These are phyloP conservation scores for Dictyophora rubrovolvata DNA, from an alignment of 768 basidiomycete genomes.

Conservation along the genomic window DNA sequence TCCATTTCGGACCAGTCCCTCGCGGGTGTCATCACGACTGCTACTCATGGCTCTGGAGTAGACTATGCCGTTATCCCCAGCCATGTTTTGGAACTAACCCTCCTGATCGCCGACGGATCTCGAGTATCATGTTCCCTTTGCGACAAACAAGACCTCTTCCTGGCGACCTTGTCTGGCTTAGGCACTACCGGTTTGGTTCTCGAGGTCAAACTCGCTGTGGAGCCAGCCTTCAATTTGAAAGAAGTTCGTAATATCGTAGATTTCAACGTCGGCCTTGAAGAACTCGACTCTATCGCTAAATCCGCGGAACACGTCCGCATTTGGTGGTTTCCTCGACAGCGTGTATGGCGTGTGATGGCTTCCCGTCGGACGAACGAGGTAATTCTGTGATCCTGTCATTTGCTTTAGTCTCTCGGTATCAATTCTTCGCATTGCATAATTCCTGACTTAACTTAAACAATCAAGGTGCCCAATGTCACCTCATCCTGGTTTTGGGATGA, in stretches of 20 bases:
- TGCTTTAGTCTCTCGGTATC: not conserved
- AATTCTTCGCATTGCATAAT: not conserved
- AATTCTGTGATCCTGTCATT: conserved; percentile 23
- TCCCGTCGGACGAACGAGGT: conserved; percentile 74
- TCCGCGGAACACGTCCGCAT: conserved; percentile 78
- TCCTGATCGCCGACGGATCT: conserved; percentile 71
- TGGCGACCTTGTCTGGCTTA: conserved; percentile 85
- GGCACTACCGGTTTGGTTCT: conserved; percentile 87
- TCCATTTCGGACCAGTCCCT: conserved; percentile 96
- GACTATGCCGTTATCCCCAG: conserved; percentile 72
- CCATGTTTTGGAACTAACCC: conserved; percentile 60
- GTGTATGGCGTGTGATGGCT: conserved; percentile 58
- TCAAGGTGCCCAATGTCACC: conserved; percentile 43
- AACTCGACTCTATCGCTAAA: conserved; percentile 42
- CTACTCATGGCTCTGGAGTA: conserved; percentile 88
- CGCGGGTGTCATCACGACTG: conserved; percentile 86
- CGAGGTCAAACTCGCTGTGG: conserved; percentile 65
- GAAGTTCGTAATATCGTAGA: conserved; percentile 54
- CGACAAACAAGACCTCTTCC: conserved; percentile 66
- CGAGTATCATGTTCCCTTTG: conserved; percentile 55
- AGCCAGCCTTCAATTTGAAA: conserved; percentile 70
- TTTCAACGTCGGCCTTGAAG: conserved; percentile 50
- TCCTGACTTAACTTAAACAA: not conserved
- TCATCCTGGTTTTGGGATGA: conserved; percentile 60
- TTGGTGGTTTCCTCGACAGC: conserved; percentile 90